Percentiles rank a stretch among this genome's conserved stretches.
These are phyloP conservation scores for Diplodia scrobiculata DNA, from an alignment of 2,329 filamentous ascomycete species.

Conservation along the genomic window DNA sequence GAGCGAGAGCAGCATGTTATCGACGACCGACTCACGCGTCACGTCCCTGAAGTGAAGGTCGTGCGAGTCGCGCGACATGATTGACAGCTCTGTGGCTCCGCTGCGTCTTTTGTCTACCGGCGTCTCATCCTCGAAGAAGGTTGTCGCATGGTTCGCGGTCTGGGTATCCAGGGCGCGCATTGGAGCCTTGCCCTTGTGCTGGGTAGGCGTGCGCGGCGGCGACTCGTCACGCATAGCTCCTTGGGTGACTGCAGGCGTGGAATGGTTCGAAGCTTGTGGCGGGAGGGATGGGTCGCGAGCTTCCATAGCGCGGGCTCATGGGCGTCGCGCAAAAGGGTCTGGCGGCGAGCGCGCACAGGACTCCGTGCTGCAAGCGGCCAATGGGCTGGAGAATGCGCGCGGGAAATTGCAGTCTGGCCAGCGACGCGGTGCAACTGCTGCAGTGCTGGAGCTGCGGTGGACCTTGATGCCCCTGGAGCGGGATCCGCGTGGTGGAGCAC, in stretches of 20 bases:
- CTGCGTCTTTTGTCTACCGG: conserved; percentile 30
- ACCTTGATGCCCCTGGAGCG: conserved; percentile 23
- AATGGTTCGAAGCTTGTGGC: conserved; percentile 22
- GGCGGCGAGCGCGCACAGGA: conserved; percentile 17
- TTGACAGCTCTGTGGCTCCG: conserved; percentile 20
- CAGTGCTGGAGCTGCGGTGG: conserved; percentile 6
- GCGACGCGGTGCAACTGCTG: conserved; percentile 17
- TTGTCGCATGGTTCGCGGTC: not conserved
- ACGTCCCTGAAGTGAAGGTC: conserved; percentile 80
- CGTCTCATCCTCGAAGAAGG: conserved; percentile 31
- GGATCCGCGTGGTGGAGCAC: conserved; percentile 18
- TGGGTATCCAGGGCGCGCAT: conserved; percentile 26
- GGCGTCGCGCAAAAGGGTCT: conserved; percentile 28
- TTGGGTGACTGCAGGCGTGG: conserved; percentile 1
- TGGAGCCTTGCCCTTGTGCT: conserved; percentile 24
- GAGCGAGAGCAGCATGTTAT: conserved; percentile 92
- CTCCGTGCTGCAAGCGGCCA: conserved; percentile 14
- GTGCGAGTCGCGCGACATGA: conserved; percentile 66
- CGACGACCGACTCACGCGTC: conserved; percentile 86
- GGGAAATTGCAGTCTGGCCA: conserved; percentile 24
- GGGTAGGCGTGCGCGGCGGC: conserved; percentile 26
- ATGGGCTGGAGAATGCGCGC: conserved; percentile 23
- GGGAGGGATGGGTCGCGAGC: conserved; percentile 25
- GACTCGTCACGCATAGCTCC: conserved; percentile 29
- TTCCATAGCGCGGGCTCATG: conserved; percentile 26